A percentile compares a stretch with the other conserved stretches of the same genome.
These are phyloP conservation scores for Colletotrichum filicis DNA, from an alignment of 2,329 filamentous ascomycete species.

Conservation along the genomic window DNA sequence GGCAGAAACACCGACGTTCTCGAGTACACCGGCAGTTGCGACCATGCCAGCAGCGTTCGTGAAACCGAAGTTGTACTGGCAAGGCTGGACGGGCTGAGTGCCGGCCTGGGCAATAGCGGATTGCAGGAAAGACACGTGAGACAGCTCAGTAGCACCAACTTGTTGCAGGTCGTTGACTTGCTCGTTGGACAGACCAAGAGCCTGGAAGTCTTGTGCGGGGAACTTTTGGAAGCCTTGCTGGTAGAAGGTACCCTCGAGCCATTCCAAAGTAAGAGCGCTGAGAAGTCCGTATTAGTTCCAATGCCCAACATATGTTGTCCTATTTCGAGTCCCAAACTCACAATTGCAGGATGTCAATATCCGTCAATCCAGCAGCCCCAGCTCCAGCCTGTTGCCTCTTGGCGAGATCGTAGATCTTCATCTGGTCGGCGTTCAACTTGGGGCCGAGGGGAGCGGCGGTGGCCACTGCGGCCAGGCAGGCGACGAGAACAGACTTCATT, in stretches of 20 bases:
- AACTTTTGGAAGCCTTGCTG: conserved; percentile 76
- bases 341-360: conserved; percentile 70
- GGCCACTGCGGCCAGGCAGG: conserved; percentile 56
- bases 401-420: conserved; percentile 57
- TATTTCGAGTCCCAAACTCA: conserved; percentile 46
- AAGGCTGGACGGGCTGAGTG: conserved; percentile 73
- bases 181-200: conserved; percentile 65
- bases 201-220: conserved; percentile 70
- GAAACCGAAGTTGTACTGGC: conserved; percentile 79
- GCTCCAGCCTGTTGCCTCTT: conserved; percentile 63
- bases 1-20: conserved; percentile 79
- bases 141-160: conserved; percentile 37
- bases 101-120: conserved; percentile 70
- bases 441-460: conserved; percentile 59
- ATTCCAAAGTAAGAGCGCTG: conserved; percentile 78
- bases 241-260: conserved; percentile 80
- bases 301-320: neutral
- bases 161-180: conserved; percentile 60
- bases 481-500: conserved; percentile 56
- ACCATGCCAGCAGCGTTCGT: conserved; percentile 75
- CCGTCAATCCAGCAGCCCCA: conserved; percentile 57
- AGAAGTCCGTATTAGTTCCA: neutral
- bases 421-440: conserved; percentile 56
- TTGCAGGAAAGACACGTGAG: conserved; percentile 70
- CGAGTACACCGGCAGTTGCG: conserved; percentile 74